phyloP scores from a whole-genome alignment of 805 yeast species.

The Cyberlindnera mrakii region DNA sequence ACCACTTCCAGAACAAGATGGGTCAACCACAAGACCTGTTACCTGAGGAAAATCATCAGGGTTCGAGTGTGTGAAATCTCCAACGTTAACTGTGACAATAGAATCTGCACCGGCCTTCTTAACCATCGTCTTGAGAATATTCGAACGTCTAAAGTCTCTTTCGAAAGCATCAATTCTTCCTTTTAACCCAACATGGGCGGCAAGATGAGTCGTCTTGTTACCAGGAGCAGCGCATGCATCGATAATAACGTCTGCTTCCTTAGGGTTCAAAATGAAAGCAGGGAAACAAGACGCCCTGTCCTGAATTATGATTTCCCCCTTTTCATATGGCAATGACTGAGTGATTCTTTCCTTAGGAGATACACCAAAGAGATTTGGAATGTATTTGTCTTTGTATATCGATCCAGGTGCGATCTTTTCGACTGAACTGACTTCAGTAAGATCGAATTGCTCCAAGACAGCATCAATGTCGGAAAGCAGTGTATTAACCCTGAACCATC shows the following conservation, averaged over 20 bases:
- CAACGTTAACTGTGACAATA: constrained; percentile 42
- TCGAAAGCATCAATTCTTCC: constrained; percentile 74
- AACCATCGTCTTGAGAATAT: constrained; percentile 70
- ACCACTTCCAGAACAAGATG: constrained; percentile 97
- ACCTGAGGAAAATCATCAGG: constrained; percentile 56
- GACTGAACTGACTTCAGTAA: constrained; percentile 41
- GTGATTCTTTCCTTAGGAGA: constrained; percentile 72
- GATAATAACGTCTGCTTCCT: constrained; percentile 56
- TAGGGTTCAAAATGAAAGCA: constrained; percentile 69
- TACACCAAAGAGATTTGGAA: constrained; percentile 76
- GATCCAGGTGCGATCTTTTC: constrained; percentile 45
- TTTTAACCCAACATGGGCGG: constrained; percentile 48
- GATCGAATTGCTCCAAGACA: constrained; percentile 30
- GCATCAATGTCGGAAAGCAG: constrained; percentile 37
- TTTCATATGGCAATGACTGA: constrained; percentile 57
- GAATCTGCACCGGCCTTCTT: constrained; percentile 61
- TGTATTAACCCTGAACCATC: constrained; percentile 77
- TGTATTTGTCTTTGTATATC: constrained; percentile 65
- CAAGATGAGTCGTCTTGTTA: constrained; percentile 90
- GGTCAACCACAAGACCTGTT: constrained; percentile 85
- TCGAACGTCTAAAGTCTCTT: constrained; percentile 68
- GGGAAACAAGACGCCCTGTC: constrained; percentile 98
- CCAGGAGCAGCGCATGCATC: constrained; percentile 99
- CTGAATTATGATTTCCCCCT: constrained; percentile 83
- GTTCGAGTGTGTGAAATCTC: constrained; percentile 36